Percentiles rank a stretch among this genome's conserved stretches.
Conservation (phyloP, 257 asterid species). For the Solanum piurae region DNA sequence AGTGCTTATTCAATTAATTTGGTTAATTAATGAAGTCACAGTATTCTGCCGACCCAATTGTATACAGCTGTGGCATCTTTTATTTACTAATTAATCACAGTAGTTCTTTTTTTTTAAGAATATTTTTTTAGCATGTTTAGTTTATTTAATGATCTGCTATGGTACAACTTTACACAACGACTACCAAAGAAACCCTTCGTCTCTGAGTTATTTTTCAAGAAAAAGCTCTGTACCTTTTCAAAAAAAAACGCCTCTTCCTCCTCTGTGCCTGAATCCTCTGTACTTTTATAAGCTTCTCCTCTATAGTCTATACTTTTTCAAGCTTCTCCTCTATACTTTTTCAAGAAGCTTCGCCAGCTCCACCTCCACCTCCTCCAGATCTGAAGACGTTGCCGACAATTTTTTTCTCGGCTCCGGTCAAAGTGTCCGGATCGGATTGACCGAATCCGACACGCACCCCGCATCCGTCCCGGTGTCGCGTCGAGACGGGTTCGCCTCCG, state of each 20-base stretch:
- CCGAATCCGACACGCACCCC: neutral
- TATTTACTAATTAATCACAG: neutral
- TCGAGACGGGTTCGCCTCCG: neutral
- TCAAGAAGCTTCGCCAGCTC: neutral
- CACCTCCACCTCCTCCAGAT: neutral
- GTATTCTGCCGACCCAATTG: neutral
- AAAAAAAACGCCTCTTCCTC: neutral
- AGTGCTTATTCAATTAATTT: neutral
- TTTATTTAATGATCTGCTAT: neutral
- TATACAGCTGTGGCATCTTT: neutral
- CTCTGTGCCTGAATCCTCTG: neutral
- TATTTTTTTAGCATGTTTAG: neutral
- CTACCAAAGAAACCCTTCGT: neutral
- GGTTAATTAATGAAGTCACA: neutral
- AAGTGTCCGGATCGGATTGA: neutral
- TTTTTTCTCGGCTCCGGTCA: neutral
- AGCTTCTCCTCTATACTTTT: neutral
- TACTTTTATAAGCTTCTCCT: neutral
- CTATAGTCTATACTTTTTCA: no score
- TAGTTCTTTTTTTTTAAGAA: neutral
- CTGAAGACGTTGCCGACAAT: neutral
- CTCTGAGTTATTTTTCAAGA: neutral
- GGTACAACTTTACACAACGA: neutral
- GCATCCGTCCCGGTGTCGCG: neutral
- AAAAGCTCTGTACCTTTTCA: neutral